These are phyloP conservation scores for Chaetomidium leptoderma DNA, from an alignment of 495 filamentous ascomycete genomes.

Conservation along the genomic window DNA sequence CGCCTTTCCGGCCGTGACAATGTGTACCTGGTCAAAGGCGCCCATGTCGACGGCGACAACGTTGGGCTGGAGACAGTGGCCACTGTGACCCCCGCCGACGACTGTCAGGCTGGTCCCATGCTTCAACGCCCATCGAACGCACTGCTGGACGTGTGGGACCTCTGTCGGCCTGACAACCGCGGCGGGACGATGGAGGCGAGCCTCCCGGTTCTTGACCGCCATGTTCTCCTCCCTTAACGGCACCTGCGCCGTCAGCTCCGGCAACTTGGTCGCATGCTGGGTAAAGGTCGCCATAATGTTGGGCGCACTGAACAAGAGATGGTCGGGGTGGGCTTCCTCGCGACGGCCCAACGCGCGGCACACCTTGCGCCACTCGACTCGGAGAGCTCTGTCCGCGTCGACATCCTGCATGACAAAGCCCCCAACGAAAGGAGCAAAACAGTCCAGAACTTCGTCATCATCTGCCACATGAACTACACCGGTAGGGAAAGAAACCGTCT, in stretches of 20 bases:
- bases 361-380: slow-evolving; percentile 46
- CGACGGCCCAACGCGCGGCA: slow-evolving; percentile 50
- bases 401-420: slow-evolving; percentile 44
- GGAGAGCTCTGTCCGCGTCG: no score
- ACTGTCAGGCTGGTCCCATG: slow-evolving; percentile 49
- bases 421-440: slow-evolving; percentile 52
- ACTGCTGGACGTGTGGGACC: slow-evolving; percentile 50
- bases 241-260: slow-evolving; percentile 48
- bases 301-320: slow-evolving; percentile 52
- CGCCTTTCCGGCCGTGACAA: slow-evolving; percentile 36
- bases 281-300: slow-evolving; percentile 53
- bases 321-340: slow-evolving; percentile 37
- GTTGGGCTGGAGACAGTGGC: slow-evolving; percentile 52
- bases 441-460: slow-evolving; percentile 49
- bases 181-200: slow-evolving; percentile 45
- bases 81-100: slow-evolving; percentile 58
- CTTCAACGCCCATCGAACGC: slow-evolving; percentile 57
- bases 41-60: slow-evolving; percentile 57
- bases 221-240: slow-evolving; percentile 31
- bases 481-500: slow-evolving; percentile 48
- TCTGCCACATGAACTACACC: slow-evolving; percentile 46
- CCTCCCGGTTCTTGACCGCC: slow-evolving; percentile 52
- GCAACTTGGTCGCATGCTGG: slow-evolving; percentile 41
- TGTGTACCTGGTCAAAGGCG: slow-evolving; percentile 50
- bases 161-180: slow-evolving; percentile 47